phyloP scores from a whole-genome alignment of 2,329 filamentous ascomycete species.

The Fusarium marasasianum region DNA sequence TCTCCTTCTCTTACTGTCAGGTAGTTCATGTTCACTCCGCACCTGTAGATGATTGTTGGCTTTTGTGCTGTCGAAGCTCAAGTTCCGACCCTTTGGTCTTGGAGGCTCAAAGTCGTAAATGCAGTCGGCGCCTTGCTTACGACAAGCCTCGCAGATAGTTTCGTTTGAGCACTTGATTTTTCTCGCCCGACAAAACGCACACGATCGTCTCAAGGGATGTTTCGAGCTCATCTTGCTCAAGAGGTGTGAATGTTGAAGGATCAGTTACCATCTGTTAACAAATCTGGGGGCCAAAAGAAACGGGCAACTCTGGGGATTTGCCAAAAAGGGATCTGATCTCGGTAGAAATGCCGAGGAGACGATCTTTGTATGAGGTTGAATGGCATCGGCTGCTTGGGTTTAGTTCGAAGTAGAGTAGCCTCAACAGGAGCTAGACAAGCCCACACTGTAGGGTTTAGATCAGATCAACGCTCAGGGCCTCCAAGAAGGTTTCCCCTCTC shows the following conservation, averaged over 20 bases:
- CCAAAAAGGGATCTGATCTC: neutral
- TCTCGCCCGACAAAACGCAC: slow-evolving; percentile 50
- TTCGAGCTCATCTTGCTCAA: slow-evolving; percentile 43
- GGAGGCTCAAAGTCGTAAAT: slow-evolving; percentile 51
- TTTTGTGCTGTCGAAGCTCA: slow-evolving; percentile 42
- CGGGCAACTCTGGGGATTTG: neutral
- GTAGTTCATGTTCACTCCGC: slow-evolving; percentile 15
- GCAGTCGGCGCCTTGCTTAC: slow-evolving; percentile 49
- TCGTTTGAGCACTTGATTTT: slow-evolving; percentile 53
- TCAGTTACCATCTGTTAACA: slow-evolving; percentile 11
- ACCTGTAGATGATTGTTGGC: slow-evolving; percentile 23
- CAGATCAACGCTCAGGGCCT: slow-evolving; percentile 6
- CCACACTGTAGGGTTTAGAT: slow-evolving; percentile 38
- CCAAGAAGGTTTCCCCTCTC: neutral
- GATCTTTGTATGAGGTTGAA: slow-evolving; percentile 26
- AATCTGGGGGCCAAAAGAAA: neutral
- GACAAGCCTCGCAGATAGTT: slow-evolving; percentile 50
- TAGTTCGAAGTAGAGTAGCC: slow-evolving; percentile 26
- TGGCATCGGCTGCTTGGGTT: slow-evolving; percentile 26
- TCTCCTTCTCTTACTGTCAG: slow-evolving; percentile 36
- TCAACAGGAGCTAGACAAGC: slow-evolving; percentile 6
- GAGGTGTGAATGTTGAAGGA: neutral
- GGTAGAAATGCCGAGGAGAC: slow-evolving; percentile 4
- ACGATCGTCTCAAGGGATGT: slow-evolving; percentile 48
- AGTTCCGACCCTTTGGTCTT: slow-evolving; percentile 43